Percentiles rank a stretch among this genome's conserved stretches.
These are phyloP conservation scores for Ustilago hordei DNA, from an alignment of 1,284 basidiomycete genomes.

Conservation along the genomic window DNA sequence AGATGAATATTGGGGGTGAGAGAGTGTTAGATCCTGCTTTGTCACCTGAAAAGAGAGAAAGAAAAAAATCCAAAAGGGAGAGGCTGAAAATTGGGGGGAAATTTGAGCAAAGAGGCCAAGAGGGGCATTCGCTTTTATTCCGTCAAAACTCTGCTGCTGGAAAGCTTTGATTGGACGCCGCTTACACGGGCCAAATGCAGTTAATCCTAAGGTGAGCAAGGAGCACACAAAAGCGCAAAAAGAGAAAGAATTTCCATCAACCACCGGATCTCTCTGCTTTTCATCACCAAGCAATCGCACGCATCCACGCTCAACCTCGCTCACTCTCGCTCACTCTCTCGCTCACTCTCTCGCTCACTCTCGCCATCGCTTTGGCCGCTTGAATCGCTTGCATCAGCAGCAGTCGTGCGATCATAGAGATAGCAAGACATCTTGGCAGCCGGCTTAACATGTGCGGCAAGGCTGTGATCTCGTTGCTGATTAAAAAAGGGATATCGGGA, in stretches of 20 bases:
- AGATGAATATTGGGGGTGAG: neutral
- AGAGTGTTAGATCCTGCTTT: neutral
- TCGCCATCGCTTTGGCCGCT: too few relatives aligned
- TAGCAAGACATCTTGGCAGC: too few relatives aligned
- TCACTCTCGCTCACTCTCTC: too few relatives aligned
- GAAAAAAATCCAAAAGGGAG: neutral
- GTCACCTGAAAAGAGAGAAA: neutral
- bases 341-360: too few relatives aligned
- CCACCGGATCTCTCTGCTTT: neutral
- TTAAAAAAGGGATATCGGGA: too few relatives aligned
- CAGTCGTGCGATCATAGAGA: too few relatives aligned
- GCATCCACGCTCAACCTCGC: too few relatives aligned
- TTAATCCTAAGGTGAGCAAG: too few relatives aligned
- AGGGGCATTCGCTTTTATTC: constrained; percentile 38
- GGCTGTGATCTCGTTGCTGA: too few relatives aligned
- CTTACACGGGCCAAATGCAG: constrained; percentile 15
- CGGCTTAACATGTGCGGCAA: too few relatives aligned
- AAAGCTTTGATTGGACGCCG: neutral
- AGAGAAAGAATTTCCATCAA: neutral
- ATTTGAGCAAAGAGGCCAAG: neutral
- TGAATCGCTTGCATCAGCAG: too few relatives aligned
- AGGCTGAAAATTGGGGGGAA: neutral
- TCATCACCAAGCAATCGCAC: neutral
- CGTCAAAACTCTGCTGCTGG: constrained; percentile 8
- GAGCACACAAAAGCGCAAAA: neutral